phyloP scores from a whole-genome alignment of 2,329 filamentous ascomycete genomes.

The Triangularia setosa region DNA sequence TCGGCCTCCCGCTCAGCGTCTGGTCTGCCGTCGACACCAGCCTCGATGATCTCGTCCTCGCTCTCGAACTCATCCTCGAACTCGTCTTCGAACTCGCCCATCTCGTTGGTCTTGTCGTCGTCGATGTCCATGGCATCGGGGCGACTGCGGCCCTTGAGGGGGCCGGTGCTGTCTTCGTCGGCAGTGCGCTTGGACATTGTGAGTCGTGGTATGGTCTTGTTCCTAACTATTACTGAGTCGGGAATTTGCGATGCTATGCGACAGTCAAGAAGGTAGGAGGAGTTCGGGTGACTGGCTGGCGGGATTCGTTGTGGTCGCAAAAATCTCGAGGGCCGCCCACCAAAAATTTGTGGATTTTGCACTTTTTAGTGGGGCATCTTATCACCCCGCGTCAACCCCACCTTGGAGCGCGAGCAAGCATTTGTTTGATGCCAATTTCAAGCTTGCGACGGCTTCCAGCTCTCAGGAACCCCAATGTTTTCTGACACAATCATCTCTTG shows the following conservation, averaged over 20 bases:
- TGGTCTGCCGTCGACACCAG: slow-evolving; percentile 86
- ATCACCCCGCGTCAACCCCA: slow-evolving; percentile 7
- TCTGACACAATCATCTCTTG: too few species aligned
- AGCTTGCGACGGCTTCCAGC: too few species aligned
- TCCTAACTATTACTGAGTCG: not conserved
- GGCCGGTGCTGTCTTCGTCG: slow-evolving; percentile 43
- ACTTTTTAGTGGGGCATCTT: slow-evolving; percentile 25
- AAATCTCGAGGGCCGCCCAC: slow-evolving; percentile 5
- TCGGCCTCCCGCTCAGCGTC: slow-evolving; percentile 91
- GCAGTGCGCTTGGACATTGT: slow-evolving; percentile 60
- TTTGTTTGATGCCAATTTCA: too few species aligned
- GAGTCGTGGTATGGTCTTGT: too few species aligned
- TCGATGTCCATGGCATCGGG: slow-evolving; percentile 66
- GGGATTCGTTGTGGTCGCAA: slow-evolving; percentile 10
- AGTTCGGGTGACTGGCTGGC: not conserved
- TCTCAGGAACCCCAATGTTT: too few species aligned
- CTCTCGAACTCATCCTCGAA: slow-evolving; percentile 90
- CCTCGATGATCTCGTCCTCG: slow-evolving; percentile 86
- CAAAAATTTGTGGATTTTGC: slow-evolving; percentile 25
- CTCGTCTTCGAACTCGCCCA: slow-evolving; percentile 90
- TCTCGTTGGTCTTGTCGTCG: slow-evolving; percentile 47
- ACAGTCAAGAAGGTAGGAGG: not conserved
- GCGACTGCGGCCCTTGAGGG: slow-evolving; percentile 58
- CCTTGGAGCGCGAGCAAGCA: not conserved
- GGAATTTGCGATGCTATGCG: not conserved